phyloP scores from a whole-genome alignment of 2,329 filamentous ascomycete genomes.

The Epichloe uncinata region DNA sequence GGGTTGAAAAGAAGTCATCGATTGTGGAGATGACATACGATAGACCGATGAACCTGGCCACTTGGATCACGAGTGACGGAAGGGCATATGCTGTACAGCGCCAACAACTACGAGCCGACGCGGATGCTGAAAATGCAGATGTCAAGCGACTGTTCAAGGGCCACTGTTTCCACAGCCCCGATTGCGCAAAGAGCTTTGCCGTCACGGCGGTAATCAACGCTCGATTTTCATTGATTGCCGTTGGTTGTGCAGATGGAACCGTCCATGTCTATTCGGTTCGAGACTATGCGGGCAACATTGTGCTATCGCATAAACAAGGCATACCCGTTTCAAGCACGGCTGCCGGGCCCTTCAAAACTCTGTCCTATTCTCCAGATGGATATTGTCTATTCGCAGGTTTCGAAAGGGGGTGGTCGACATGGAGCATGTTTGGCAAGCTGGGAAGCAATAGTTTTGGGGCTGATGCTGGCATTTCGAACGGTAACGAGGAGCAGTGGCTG shows the following conservation, averaged over 20 bases:
- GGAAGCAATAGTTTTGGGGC: constrained; percentile 71
- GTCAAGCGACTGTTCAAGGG: constrained; percentile 68
- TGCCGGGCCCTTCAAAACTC: constrained; percentile 57
- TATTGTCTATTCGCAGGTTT: constrained; percentile 94
- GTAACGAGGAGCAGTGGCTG: constrained; percentile 76
- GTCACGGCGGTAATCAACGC: constrained; percentile 78
- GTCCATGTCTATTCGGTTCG: constrained; percentile 84
- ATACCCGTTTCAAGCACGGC: constrained; percentile 53
- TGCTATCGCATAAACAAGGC: constrained; percentile 65
- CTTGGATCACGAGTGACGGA: constrained; percentile 84
- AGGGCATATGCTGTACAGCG: constrained; percentile 85
- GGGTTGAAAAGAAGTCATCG: constrained; percentile 64
- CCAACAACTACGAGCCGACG: constrained; percentile 28
- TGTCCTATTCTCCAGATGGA: constrained; percentile 86
- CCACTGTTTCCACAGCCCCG: constrained; percentile 75
- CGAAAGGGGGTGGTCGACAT: constrained; percentile 83
- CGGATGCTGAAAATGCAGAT: constrained; percentile 29
- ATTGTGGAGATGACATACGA: constrained; percentile 85
- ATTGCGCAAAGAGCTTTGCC: constrained; percentile 45
- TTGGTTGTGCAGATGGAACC: constrained; percentile 67
- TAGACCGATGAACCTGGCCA: constrained; percentile 86
- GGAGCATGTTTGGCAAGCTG: constrained; percentile 93
- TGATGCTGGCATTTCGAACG: constrained; percentile 48
- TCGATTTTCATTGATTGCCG: constrained; percentile 81
- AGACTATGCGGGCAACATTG: constrained; percentile 89